Evolutionary conservation across 1,139 yeast genomes (phyloP), one percentile per base, ranked within the genome.

Genomic region (Pichia sp.): DNA sequence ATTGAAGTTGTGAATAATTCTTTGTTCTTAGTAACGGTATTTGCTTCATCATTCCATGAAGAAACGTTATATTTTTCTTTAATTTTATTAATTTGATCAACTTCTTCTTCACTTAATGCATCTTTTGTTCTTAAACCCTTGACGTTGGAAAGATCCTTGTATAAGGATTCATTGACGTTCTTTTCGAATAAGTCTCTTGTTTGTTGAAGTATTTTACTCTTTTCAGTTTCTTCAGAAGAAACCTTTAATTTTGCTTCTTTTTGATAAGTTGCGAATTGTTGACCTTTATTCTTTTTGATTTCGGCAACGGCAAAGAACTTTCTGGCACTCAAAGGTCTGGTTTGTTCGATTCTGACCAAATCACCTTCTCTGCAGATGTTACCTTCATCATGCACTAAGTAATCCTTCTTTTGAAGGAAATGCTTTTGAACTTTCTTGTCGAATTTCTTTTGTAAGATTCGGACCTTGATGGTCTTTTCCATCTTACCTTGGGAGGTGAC

Each of bases 401-500:
- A 90, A 63, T 89, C 96, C 61, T 86, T 87, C 70, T 91, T 81
- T 59, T 77, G 81, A 61, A 86, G 71, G 53, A 87, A 76, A 58
- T 88, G 90, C 68, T 86, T 86, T 66, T 86, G 86, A 57, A 88
- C 80, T 53, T 75, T 72, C 54, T 76, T 77, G 66, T 87, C 85
- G 70, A 83, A 86, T 35, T 76, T 73, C 59, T 77, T 81, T 38
- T 79, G 79, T 64, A 85, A 86, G 38, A 93, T 93, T 52, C 96
- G 79, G 53, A 93, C 98, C 72, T 90, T 91, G 56, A 93, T 91
- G 54, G 98, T 91, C 73, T 93, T 93, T 68, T 79, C 77, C 97
- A 91, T 91, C 66, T 89, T 89, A 40, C 98, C 98, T 65, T 90
- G 97, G 48, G 97, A 88, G 35, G 89, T 83, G 58, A 93, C 98